Evolutionary conservation across 2,329 filamentous ascomycete genomes (phyloP).

Genomic region (Colletotrichum truncatum): DNA sequence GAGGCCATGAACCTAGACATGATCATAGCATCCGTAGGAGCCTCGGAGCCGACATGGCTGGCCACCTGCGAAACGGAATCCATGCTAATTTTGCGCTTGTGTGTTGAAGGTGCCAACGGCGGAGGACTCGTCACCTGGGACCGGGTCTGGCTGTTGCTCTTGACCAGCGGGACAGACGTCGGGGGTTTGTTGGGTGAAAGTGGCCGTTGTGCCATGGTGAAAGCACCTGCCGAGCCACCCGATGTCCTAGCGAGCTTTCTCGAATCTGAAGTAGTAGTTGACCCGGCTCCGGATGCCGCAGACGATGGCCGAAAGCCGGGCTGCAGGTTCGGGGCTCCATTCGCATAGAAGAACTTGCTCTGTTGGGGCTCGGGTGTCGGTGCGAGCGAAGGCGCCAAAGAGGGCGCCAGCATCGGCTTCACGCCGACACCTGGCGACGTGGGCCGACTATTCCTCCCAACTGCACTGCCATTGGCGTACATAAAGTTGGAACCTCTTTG

Average conservation of each 20-base stretch:
- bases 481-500: slow-evolving; percentile 63
- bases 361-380: slow-evolving; percentile 49
- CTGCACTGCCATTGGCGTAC: slow-evolving; percentile 61
- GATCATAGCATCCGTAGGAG: slow-evolving; percentile 45
- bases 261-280: slow-evolving; percentile 54
- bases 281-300: slow-evolving; percentile 50
- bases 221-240: slow-evolving; percentile 29
- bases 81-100: slow-evolving; percentile 53
- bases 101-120: slow-evolving; percentile 43
- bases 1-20: slow-evolving; percentile 46
- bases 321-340: slow-evolving; percentile 65
- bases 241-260: slow-evolving; percentile 47
- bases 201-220: slow-evolving; percentile 50
- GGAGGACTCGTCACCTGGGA: slow-evolving; percentile 46
- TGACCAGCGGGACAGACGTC: slow-evolving; percentile 6
- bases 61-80: slow-evolving; percentile 47
- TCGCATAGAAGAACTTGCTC: slow-evolving; percentile 80
- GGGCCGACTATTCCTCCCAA: slow-evolving; percentile 48
- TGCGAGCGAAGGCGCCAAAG: slow-evolving; percentile 38
- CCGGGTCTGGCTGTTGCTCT: slow-evolving; percentile 36
- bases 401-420: slow-evolving; percentile 33
- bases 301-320: slow-evolving; percentile 44
- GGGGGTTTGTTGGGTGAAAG: slow-evolving; percentile 59
- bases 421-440: slow-evolving; percentile 34
- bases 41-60: slow-evolving; percentile 35